Base-by-base conservation (phyloP, 2,329 filamentous ascomycete genomes). In the Thielaviopsis ethacetica region DNA sequence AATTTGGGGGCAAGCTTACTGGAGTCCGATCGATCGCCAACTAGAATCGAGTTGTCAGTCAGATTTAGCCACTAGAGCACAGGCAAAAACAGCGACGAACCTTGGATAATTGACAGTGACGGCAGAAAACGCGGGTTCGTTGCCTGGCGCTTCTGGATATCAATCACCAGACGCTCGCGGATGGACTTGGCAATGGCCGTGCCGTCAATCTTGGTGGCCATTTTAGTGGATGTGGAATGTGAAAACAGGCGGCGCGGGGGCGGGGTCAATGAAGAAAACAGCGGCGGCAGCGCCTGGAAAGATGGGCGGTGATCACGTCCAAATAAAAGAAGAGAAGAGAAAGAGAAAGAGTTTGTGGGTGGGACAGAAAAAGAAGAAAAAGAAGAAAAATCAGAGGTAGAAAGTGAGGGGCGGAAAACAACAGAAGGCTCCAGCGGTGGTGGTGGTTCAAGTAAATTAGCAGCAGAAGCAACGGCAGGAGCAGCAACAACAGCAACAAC, bases 131-230 rank as follows among this genome's bases (percentile, higher is more conserved):
- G 81, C 49, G 91, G 86, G 70, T 96, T 96, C 62, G 77, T 72
- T 73, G 82, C 79, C 72, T 96, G 91, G 70, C 83, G 86, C 70
- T 87, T 77, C 65, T 82, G 79, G 72, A 98, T 94, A 72, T 96
- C 85, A 53, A 75, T 75, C 66, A 85, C 85, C 67, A 98, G 79
- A 62, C 80, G 79, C 75, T 91, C 88, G 62, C 93, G 85, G 70
- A 97, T 95, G 69, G 77, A 80, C 76, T 91, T 94, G 66, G 93
- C 93, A 75, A 97, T 90, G 70, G 88, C 89, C 59, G 85, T 95
- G 76, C 93, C 93, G 76, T 98, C 93, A 67, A 98, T 93, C 77
- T 90, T 95, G 65, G 89, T 91, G 66, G 83, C 82, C 91, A 96
- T 97, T 68, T 73, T 76, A 72, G 75, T 65, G 63, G 79, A 82